Percentiles rank a stretch among this genome's conserved stretches.
Evolutionary conservation across 2,329 filamentous ascomycete species (phyloP).

Genomic region (Fusarium dlaminii): DNA sequence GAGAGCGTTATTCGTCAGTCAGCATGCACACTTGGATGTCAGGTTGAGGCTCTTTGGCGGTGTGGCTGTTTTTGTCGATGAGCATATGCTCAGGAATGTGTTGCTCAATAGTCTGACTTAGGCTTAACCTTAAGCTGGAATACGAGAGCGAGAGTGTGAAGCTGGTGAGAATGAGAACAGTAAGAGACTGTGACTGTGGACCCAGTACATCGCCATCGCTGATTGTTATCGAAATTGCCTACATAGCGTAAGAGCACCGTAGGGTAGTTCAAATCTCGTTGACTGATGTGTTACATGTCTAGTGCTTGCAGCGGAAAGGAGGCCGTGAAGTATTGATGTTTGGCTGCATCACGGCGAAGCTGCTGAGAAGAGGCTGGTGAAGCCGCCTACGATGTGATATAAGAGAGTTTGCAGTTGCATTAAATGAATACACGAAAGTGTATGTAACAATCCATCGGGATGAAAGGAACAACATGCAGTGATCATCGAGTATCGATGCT

Average conservation of each 20-base stretch:
- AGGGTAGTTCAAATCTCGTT: not conserved
- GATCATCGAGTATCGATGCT: no score
- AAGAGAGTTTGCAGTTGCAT: not conserved
- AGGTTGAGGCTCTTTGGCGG: constrained; percentile 25
- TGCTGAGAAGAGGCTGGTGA: not conserved
- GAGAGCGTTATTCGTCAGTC: constrained; percentile 7
- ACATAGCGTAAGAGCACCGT: no score
- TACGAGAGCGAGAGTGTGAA: not conserved
- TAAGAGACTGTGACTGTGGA: not conserved
- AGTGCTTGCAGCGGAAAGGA: not conserved
- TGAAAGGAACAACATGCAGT: not conserved
- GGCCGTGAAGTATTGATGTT: not conserved
- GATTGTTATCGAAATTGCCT: not conserved
- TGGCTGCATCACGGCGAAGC: not conserved
- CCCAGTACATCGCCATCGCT: not conserved
- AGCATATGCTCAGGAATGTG: not conserved
- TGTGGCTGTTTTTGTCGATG: not conserved
- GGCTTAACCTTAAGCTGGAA: not conserved
- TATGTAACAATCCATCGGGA: no score
- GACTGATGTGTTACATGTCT: not conserved
- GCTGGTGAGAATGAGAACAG: not conserved
- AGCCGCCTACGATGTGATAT: no score
- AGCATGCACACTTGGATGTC: not conserved
- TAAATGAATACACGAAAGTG: not conserved
- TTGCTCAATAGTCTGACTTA: not conserved